Evolutionary conservation across 2,329 filamentous ascomycete genomes (phyloP).

Genomic region (Trichoderma brevicompactum): DNA sequence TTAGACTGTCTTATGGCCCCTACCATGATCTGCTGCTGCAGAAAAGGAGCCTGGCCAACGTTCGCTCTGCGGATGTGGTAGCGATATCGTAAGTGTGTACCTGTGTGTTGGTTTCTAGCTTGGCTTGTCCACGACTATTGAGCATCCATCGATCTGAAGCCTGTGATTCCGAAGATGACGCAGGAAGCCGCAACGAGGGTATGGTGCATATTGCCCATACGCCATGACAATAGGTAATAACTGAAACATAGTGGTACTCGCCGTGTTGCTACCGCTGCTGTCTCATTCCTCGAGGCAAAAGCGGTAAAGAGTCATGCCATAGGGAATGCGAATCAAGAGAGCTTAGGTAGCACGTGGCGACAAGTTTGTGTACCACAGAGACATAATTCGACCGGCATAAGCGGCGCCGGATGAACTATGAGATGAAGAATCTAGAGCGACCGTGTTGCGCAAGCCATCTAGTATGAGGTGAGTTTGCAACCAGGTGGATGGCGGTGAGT

Average conservation of each 20-base stretch:
- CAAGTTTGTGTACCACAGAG: slow-evolving; percentile 27
- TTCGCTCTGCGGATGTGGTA: neutral
- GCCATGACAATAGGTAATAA: neutral
- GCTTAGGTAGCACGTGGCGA: slow-evolving; percentile 24
- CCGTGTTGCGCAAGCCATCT: neutral
- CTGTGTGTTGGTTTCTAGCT: neutral
- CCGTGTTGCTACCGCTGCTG: neutral
- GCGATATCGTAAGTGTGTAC: neutral
- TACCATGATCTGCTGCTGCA: neutral
- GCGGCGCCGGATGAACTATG: slow-evolving; percentile 15
- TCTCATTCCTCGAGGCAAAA: neutral
- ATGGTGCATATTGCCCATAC: slow-evolving; percentile 13
- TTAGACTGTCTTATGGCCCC: neutral
- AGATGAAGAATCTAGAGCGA: slow-evolving; percentile 13
- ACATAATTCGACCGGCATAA: slow-evolving; percentile 21
- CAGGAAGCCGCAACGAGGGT: slow-evolving; percentile 30
- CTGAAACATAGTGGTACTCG: neutral
- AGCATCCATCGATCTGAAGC: neutral
- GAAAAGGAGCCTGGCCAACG: neutral
- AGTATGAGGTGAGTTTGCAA: neutral
- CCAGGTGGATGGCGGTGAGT: neutral
- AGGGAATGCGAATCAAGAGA: neutral
- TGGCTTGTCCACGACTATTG: neutral
- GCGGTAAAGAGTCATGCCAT: slow-evolving; percentile 26
- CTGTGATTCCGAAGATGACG: slow-evolving; percentile 30